phyloP scores from a whole-genome alignment of 73 alveolate genomes.

The Symbiodinium pilosum region DNA sequence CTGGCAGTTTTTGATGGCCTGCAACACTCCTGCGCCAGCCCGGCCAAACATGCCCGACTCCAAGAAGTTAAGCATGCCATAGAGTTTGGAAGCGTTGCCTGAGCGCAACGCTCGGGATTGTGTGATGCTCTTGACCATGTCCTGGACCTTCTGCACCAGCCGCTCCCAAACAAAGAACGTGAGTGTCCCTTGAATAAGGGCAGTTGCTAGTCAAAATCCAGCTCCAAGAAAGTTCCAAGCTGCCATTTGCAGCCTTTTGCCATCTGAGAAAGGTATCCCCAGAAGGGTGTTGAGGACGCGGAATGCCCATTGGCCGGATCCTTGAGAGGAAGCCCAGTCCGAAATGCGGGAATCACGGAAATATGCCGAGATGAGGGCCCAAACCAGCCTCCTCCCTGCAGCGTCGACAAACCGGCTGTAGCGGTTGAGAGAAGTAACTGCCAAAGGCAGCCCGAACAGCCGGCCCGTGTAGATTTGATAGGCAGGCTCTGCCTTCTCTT shows the following conservation, averaged over 20 bases:
- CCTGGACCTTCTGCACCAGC: not conserved
- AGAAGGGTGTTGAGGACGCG: not conserved
- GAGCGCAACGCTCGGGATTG: not conserved
- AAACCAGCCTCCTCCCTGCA: not conserved
- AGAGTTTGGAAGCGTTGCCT: not conserved
- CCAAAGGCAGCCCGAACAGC: constrained; percentile 38
- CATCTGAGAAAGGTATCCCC: not conserved
- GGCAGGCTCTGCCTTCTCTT: not conserved
- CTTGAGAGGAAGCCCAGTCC: not conserved
- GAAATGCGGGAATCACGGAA: not conserved
- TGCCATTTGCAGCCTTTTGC: not conserved
- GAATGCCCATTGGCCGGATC: not conserved
- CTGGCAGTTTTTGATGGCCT: not conserved
- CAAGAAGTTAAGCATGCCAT: not conserved
- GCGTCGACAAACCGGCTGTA: not conserved
- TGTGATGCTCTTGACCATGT: not conserved
- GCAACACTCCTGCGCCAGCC: not conserved
- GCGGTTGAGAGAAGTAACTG: not conserved
- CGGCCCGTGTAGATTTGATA: not conserved
- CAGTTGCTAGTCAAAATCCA: not conserved
- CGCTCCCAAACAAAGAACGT: not conserved
- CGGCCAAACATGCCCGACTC: not conserved
- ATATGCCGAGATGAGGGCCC: not conserved
- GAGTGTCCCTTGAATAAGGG: not conserved
- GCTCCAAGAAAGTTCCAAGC: not conserved